A percentile compares a stretch with the other conserved stretches of the same genome.
Evolutionary conservation across 2,329 filamentous ascomycete genomes (phyloP).

Genomic region (Xylariales sp.): DNA sequence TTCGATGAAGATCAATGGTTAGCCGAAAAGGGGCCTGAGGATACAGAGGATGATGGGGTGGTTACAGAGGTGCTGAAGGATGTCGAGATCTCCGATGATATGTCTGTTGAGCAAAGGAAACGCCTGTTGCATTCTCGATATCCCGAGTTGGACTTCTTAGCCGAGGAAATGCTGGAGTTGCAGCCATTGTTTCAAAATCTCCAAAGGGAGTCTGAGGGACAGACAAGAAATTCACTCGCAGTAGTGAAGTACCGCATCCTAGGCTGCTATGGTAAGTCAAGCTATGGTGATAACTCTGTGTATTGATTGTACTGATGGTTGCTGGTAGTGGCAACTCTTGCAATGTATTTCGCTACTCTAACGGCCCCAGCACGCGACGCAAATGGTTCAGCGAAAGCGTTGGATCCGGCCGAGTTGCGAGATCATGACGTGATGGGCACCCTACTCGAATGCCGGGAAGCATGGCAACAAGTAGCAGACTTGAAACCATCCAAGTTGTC

Average conservation of each 20-base stretch:
- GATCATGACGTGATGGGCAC: conserved; percentile 90
- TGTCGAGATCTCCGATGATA: conserved; percentile 73
- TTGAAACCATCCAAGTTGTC: conserved; percentile 45
- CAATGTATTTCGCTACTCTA: conserved; percentile 93
- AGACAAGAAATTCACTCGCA: conserved; percentile 48
- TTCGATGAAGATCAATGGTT: conserved; percentile 90
- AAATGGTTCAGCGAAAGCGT: conserved; percentile 48
- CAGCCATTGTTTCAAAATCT: conserved; percentile 60
- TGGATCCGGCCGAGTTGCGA: conserved; percentile 74
- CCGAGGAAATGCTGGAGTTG: conserved; percentile 72
- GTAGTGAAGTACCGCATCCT: conserved; percentile 74
- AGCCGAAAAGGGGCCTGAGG: conserved; percentile 45
- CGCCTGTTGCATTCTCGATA: conserved; percentile 76
- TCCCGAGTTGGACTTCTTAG: conserved; percentile 85
- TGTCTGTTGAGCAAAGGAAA: conserved; percentile 68
- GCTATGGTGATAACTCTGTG: no score
- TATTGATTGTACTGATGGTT: no score
- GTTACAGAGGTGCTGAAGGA: conserved; percentile 85
- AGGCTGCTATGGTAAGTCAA: conserved; percentile 79
- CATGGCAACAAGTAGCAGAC: conserved; percentile 72
- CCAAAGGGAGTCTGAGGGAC: conserved; percentile 52
- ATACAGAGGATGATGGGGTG: conserved; percentile 50
- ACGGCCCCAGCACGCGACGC: conserved; percentile 68
- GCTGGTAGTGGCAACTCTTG: conserved; percentile 78
- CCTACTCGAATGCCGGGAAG: conserved; percentile 70